Evolutionary conservation across 2,329 filamentous ascomycete genomes (phyloP).

Genomic region (Cladosporium halotolerans): DNA sequence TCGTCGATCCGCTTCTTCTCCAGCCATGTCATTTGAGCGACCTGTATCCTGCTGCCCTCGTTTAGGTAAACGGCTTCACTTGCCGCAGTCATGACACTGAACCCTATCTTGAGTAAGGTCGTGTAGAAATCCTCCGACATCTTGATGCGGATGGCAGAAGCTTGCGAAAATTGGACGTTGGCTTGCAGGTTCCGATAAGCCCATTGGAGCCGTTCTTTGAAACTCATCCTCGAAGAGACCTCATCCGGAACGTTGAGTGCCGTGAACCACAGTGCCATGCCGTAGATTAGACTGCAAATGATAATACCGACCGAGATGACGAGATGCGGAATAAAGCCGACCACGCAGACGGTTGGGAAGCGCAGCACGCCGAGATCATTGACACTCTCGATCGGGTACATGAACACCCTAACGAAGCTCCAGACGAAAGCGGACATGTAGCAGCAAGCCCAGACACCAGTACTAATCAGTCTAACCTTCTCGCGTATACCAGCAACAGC

Average conservation of each 20-base stretch:
- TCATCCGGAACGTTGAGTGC: constrained; percentile 58
- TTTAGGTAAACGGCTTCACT: constrained; percentile 95
- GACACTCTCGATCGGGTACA: constrained; percentile 46
- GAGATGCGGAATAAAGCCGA: constrained; percentile 92
- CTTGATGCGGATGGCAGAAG: constrained; percentile 62
- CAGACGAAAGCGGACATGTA: constrained; percentile 83
- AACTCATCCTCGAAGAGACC: constrained; percentile 38
- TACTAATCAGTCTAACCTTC: constrained; percentile 75
- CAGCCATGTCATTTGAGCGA: constrained; percentile 78
- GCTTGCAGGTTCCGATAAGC: constrained; percentile 90
- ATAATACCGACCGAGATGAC: constrained; percentile 74
- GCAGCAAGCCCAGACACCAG: constrained; percentile 80
- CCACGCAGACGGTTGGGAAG: constrained; percentile 90
- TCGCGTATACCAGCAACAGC: constrained; percentile 76
- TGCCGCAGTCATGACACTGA: constrained; percentile 82
- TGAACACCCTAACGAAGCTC: constrained; percentile 52
- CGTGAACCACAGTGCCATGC: constrained; percentile 67
- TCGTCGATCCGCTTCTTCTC: constrained; percentile 81
- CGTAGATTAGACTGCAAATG: constrained; percentile 71
- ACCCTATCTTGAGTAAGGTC: constrained; percentile 76
- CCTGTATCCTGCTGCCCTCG: constrained; percentile 69
- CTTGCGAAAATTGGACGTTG: constrained; percentile 70
- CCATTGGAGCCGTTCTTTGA: constrained; percentile 56
- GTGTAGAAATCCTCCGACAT: constrained; percentile 96
- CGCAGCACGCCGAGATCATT: constrained; percentile 67